Conservation (phyloP, 768 basidiomycete species). For the Termitomyces sp. region DNA sequence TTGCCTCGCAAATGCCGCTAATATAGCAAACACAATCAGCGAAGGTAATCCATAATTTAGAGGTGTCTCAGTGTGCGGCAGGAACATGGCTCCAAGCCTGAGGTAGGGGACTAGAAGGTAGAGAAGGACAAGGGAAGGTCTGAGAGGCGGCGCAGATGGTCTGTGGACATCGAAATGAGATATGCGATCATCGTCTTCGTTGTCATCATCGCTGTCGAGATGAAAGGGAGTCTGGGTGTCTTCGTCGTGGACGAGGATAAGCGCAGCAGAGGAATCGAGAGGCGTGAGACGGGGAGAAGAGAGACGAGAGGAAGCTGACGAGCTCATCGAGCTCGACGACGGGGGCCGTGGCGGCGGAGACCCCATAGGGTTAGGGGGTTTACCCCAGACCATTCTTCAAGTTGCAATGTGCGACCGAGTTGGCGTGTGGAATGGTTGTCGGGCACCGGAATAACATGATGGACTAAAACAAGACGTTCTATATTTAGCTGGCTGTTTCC, state of each 20-base stretch:
- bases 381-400: slow-evolving; percentile 15
- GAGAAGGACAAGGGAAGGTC: slow-evolving; percentile 54
- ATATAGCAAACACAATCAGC: slow-evolving; percentile 47
- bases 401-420: not conserved
- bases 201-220: slow-evolving; percentile 32
- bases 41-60: slow-evolving; percentile 45
- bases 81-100: slow-evolving; percentile 63
- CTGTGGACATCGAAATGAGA: slow-evolving; percentile 39
- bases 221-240: slow-evolving; percentile 39
- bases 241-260: slow-evolving; percentile 58
- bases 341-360: slow-evolving; percentile 6
- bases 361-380: slow-evolving; percentile 11
- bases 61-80: slow-evolving; percentile 44
- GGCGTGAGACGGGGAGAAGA: slow-evolving; percentile 22
- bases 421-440: not conserved
- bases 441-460: not conserved
- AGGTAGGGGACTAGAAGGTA: slow-evolving; percentile 68
- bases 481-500: no score
- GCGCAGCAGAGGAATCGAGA: slow-evolving; percentile 43
- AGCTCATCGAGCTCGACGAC: slow-evolving; percentile 22
- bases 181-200: slow-evolving; percentile 34
- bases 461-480: no score
- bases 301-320: slow-evolving; percentile 18
- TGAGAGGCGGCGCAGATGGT: slow-evolving; percentile 46
- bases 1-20: slow-evolving; percentile 59